Evolutionary conservation across 2,329 filamentous ascomycete species (phyloP).

Genomic region (Didymella exigua): DNA sequence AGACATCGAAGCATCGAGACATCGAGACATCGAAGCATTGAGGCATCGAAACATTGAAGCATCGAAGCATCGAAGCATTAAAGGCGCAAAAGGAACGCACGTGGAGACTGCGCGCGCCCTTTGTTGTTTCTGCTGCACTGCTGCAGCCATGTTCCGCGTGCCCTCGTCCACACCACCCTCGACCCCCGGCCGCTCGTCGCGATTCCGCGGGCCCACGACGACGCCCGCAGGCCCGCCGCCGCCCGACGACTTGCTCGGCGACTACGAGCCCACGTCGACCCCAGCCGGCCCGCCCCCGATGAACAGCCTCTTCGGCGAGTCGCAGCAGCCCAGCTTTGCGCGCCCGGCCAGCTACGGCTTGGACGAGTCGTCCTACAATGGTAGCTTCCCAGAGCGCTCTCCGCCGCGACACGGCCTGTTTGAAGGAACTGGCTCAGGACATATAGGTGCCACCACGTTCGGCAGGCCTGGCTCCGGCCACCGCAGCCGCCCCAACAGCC

Average conservation of each 20-base stretch:
- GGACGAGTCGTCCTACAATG: conserved; percentile 53
- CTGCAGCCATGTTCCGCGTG: conserved; percentile 44
- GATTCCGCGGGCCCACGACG: conserved; percentile 54
- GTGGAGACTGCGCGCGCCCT: conserved; percentile 5
- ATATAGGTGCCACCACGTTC: conserved; percentile 36
- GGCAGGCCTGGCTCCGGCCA: conserved; percentile 34
- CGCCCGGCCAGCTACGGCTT: conserved; percentile 54
- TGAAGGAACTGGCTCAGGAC: conserved; percentile 36
- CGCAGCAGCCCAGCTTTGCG: conserved; percentile 16
- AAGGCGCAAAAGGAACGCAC: not conserved
- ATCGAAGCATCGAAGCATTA: not conserved
- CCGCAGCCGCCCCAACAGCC: conserved; percentile 35
- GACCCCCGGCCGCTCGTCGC: conserved; percentile 41
- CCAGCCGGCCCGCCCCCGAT: conserved; percentile 59
- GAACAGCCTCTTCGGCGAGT: conserved; percentile 4
- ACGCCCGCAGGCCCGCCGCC: conserved; percentile 64
- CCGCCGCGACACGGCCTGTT: conserved; percentile 40
- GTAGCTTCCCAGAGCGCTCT: conserved; percentile 36
- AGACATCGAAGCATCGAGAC: not conserved
- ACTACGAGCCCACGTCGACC: conserved; percentile 58
- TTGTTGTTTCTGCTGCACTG: conserved; percentile 12
- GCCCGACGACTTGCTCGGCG: conserved; percentile 52
- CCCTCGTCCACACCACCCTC: conserved; percentile 44
- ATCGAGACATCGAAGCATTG: not conserved
- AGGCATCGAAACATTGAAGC: not conserved